phyloP scores from a whole-genome alignment of 148 eudicot species.

The Oxyria digyna region DNA sequence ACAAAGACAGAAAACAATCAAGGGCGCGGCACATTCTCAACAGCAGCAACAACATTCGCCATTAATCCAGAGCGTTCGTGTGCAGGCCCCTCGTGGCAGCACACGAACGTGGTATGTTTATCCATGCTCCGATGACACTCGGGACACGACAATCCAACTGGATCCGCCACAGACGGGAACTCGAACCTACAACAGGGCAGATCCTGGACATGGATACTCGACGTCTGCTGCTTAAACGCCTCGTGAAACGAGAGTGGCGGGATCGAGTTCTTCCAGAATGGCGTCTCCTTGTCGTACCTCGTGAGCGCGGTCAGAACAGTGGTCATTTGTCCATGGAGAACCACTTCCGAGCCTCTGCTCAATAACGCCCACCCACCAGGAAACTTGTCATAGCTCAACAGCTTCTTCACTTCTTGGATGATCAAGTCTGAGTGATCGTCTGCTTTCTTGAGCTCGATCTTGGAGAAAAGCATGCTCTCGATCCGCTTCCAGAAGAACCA shows the following conservation, averaged over 20 bases:
- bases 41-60: background rate
- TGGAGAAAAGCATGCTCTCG: slow-evolving; percentile 36
- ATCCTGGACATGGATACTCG: slow-evolving; percentile 8
- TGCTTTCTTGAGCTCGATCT: slow-evolving; percentile 18
- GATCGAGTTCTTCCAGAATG: slow-evolving; percentile 27
- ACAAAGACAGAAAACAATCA: background rate
- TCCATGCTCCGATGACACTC: slow-evolving; percentile 38
- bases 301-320: slow-evolving; percentile 10
- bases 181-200: slow-evolving; percentile 30
- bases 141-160: slow-evolving; percentile 31
- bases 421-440: slow-evolving; percentile 23
- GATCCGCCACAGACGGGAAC: slow-evolving; percentile 26
- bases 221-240: slow-evolving; percentile 16
- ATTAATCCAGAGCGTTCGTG: background rate
- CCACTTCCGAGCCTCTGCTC: slow-evolving; percentile 25
- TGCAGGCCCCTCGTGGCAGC: slow-evolving; percentile 3
- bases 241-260: slow-evolving; percentile 17
- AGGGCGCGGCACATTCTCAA: slow-evolving; percentile 1
- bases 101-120: slow-evolving; percentile 12
- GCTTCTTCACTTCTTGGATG: slow-evolving; percentile 32
- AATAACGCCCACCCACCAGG: slow-evolving; percentile 41
- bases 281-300: slow-evolving; percentile 8
- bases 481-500: slow-evolving; percentile 40
- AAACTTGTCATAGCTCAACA: slow-evolving; percentile 38
- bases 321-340: slow-evolving; percentile 23